phyloP scores from a whole-genome alignment of 2,329 filamentous ascomycete species.

The Neofusicoccum laricinum region DNA sequence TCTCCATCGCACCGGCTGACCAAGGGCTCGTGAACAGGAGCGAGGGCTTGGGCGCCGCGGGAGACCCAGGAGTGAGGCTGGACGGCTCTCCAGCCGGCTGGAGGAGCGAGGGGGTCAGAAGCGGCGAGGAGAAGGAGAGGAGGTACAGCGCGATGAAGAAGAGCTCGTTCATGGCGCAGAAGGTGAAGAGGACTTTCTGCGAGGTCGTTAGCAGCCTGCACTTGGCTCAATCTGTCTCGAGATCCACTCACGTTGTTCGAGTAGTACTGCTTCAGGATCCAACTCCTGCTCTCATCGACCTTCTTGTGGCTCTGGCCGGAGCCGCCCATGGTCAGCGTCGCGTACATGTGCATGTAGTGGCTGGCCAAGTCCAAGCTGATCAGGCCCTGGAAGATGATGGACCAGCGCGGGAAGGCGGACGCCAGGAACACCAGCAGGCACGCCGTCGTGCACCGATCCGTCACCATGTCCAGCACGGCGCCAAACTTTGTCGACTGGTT shows the following conservation, averaged over 20 bases:
- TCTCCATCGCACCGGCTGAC: conserved; percentile 86
- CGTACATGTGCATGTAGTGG: conserved; percentile 99
- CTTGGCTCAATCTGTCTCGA: not conserved
- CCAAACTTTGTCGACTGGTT: conserved; percentile 94
- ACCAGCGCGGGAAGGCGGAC: conserved; percentile 90
- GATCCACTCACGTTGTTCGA: conserved; percentile 76
- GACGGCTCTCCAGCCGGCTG: conserved; percentile 49
- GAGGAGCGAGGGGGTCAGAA: conserved; percentile 80
- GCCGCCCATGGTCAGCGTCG: conserved; percentile 83
- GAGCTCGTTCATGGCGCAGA: conserved; percentile 86
- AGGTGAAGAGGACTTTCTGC: conserved; percentile 84
- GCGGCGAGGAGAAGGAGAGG: conserved; percentile 90
- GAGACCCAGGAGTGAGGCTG: conserved; percentile 58
- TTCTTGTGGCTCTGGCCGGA: conserved; percentile 84
- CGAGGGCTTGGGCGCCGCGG: conserved; percentile 65
- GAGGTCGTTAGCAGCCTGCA: conserved; percentile 6
- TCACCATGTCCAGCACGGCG: conserved; percentile 98
- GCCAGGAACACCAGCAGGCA: conserved; percentile 93
- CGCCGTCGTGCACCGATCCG: conserved; percentile 92
- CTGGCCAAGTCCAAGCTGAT: conserved; percentile 91
- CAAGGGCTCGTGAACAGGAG: conserved; percentile 85
- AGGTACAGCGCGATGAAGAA: conserved; percentile 99
- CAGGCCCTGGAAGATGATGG: conserved; percentile 88
- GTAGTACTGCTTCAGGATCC: conserved; percentile 92
- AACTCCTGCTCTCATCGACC: conserved; percentile 82